These are phyloP conservation scores for Apophysomyces sp. DNA, from an alignment of 371 early-diverging fungal genomes.

Conservation along the genomic window DNA sequence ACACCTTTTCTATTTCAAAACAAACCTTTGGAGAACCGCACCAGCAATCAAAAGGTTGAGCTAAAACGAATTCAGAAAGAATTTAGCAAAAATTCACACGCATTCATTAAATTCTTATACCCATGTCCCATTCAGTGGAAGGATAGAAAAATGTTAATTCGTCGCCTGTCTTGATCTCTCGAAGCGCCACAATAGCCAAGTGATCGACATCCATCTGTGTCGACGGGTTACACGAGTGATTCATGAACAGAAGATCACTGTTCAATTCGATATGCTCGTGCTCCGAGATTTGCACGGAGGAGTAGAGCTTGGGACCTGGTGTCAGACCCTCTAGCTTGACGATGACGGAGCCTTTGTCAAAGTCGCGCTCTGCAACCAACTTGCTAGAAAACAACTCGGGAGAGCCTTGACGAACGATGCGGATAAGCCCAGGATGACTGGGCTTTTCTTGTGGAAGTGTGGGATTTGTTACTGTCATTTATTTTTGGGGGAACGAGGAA, in stretches of 20 bases:
- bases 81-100: not conserved
- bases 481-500: not conserved
- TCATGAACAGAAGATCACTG: slow-evolving; percentile 58
- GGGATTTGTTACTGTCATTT: not conserved
- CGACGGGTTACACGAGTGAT: slow-evolving; percentile 63
- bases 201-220: slow-evolving; percentile 56
- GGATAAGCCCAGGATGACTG: slow-evolving; percentile 53
- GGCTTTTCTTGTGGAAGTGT: slow-evolving; percentile 12
- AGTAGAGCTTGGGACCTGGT: slow-evolving; percentile 59
- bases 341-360: slow-evolving; percentile 54
- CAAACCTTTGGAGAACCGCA: slow-evolving; percentile 59
- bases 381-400: slow-evolving; percentile 54
- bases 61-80: slow-evolving; percentile 13
- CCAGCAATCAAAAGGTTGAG: slow-evolving; percentile 84
- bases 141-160: slow-evolving; percentile 85
- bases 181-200: slow-evolving; percentile 52
- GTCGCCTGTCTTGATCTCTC: slow-evolving; percentile 62
- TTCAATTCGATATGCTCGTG: slow-evolving; percentile 71
- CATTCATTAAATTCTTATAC: slow-evolving; percentile 11
- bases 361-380: slow-evolving; percentile 51
- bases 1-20: too few relatives aligned
- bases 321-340: slow-evolving; percentile 54
- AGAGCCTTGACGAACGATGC: slow-evolving; percentile 49
- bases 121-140: slow-evolving; percentile 86
- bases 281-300: slow-evolving; percentile 64